A percentile compares a stretch with the other conserved stretches of the same genome.
Conservation (phyloP, 1,284 basidiomycete genomes). For the Irpex lacteus region DNA sequence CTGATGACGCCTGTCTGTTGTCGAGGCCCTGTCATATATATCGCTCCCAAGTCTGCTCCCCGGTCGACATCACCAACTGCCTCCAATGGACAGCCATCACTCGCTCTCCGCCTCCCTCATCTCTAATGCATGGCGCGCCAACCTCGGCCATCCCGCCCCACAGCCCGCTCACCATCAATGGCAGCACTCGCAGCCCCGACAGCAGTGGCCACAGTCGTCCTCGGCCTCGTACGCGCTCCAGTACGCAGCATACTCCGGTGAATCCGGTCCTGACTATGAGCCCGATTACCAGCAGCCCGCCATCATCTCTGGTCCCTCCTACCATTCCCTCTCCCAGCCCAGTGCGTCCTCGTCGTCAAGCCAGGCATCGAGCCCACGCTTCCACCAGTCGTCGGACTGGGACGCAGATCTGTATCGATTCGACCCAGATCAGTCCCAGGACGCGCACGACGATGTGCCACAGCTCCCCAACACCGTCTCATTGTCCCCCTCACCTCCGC, state of each 20-base stretch:
- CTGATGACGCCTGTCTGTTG: no score
- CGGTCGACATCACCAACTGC: neutral
- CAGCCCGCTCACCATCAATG: neutral
- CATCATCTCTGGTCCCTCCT: neutral
- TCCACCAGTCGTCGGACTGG: constrained; percentile 6
- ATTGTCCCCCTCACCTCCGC: neutral
- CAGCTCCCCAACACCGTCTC: constrained; percentile 2
- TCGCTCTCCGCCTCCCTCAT: neutral
- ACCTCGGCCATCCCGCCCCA: neutral
- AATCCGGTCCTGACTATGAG: neutral
- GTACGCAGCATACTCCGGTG: neutral
- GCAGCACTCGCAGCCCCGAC: neutral
- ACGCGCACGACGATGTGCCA: neutral
- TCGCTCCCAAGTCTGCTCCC: neutral
- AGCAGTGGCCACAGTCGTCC: neutral
- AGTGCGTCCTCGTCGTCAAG: constrained; percentile 4
- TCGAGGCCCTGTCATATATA: neutral
- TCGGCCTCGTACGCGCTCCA: neutral
- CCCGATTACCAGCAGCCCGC: neutral
- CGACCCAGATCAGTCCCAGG: neutral
- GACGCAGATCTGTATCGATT: constrained; percentile 12
- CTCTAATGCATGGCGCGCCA: neutral
- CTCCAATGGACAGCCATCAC: neutral
- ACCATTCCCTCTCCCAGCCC: constrained; percentile 3
- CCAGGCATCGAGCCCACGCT: constrained; percentile 2